Evolutionary conservation across 306 rosid genomes (phyloP).

Genomic region (Lathyrus aphaca): DNA sequence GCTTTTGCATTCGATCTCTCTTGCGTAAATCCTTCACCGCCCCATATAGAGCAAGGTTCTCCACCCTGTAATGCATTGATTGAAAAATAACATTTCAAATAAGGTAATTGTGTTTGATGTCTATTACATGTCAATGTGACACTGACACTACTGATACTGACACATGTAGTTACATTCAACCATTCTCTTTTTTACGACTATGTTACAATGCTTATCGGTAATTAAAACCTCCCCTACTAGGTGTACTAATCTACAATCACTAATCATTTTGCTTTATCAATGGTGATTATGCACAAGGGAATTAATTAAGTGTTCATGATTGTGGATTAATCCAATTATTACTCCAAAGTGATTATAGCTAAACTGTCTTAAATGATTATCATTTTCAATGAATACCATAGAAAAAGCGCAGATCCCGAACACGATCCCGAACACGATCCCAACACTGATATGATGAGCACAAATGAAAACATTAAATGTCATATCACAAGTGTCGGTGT

Average conservation of each 20-base stretch:
- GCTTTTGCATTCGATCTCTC: constrained; percentile 71
- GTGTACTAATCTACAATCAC: constrained; percentile 17
- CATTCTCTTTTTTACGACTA: not conserved
- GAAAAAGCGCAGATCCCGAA: no score
- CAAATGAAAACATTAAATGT: no score
- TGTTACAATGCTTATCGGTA: not conserved
- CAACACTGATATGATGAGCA: no score
- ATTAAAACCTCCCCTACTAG: not conserved
- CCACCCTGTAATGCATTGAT: constrained; percentile 56
- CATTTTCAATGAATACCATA: constrained; percentile 24
- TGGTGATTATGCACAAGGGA: constrained; percentile 29
- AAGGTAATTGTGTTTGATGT: not conserved
- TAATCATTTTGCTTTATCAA: constrained; percentile 17
- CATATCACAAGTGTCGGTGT: no score
- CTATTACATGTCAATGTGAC: no score
- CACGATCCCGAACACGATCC: no score
- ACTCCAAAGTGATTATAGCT: constrained; percentile 21
- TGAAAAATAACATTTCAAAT: constrained; percentile 19
- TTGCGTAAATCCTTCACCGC: constrained; percentile 57
- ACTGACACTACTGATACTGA: no score
- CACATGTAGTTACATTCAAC: not conserved
- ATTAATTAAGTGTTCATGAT: constrained; percentile 12
- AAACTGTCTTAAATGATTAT: constrained; percentile 11
- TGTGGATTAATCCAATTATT: constrained; percentile 27
- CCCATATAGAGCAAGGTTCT: constrained; percentile 87